These are phyloP conservation scores for Nelumbo lutea DNA, from an alignment of 164 flowering plant genomes.

Conservation along the genomic window DNA sequence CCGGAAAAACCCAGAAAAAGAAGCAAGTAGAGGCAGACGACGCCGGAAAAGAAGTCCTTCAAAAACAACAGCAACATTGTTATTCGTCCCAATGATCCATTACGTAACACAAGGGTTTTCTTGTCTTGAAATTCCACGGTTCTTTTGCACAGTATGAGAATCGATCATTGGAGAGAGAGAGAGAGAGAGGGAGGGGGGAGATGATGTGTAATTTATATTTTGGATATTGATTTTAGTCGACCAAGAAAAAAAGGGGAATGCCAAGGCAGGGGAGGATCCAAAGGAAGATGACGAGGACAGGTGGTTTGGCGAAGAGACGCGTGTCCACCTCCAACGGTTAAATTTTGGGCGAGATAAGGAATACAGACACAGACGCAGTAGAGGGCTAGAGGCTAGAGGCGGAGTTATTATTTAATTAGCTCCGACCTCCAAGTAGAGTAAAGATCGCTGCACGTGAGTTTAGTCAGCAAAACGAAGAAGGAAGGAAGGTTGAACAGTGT, in stretches of 20 bases:
- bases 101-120: background rate
- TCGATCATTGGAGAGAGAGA: conserved; percentile 1
- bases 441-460: conserved; percentile 1
- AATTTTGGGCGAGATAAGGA: background rate
- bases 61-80: conserved; percentile 25
- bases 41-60: background rate
- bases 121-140: background rate
- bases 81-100: conserved; percentile 19
- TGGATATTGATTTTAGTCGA: background rate
- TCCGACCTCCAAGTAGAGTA: no score
- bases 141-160: background rate
- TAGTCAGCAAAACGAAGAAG: background rate
- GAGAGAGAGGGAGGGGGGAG: conserved; percentile 17
- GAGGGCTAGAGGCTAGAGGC: background rate
- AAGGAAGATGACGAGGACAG: conserved; percentile 12
- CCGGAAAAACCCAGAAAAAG: conserved; percentile 13
- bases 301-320: conserved; percentile 1
- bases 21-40: background rate
- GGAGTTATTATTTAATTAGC: background rate
- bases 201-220: background rate
- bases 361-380: background rate
- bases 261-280: conserved; percentile 27
- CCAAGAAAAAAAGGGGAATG: background rate
- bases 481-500: no score
- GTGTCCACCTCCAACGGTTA: conserved; percentile 10